Evolutionary conservation across 768 basidiomycete species (phyloP).

Genomic region (Phallus indusiatus): DNA sequence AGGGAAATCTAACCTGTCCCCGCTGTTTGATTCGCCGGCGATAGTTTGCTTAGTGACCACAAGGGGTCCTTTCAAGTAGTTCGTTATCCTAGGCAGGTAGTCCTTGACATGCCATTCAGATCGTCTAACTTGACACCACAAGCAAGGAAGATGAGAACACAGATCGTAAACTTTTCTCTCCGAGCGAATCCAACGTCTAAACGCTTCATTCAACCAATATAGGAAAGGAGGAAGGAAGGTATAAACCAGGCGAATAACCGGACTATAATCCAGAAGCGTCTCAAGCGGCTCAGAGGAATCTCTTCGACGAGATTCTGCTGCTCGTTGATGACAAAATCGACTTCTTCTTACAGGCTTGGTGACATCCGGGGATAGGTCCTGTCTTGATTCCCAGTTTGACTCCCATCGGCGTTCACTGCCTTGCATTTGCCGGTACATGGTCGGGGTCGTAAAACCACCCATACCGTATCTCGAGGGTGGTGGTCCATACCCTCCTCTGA

Average conservation of each 20-base stretch:
- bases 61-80: slow-evolving; percentile 74
- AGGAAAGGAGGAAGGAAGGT: too few relatives aligned
- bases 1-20: slow-evolving; percentile 9
- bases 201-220: too few relatives aligned
- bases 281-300: slow-evolving; percentile 59
- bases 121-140: slow-evolving; percentile 47
- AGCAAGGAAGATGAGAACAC: slow-evolving; percentile 67
- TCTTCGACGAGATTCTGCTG: slow-evolving; percentile 71
- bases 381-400: slow-evolving; percentile 58
- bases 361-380: slow-evolving; percentile 17
- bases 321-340: slow-evolving; percentile 49
- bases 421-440: slow-evolving; percentile 27
- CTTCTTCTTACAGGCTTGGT: slow-evolving; percentile 36
- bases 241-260: too few relatives aligned
- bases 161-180: slow-evolving; percentile 91
- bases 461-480: slow-evolving; percentile 33
- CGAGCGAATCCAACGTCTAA: too few relatives aligned
- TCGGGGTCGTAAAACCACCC: slow-evolving; percentile 45
- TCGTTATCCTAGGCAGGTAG: slow-evolving; percentile 67
- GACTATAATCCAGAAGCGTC: slow-evolving; percentile 80
- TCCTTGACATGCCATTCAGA: slow-evolving; percentile 66
- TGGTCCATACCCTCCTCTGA: slow-evolving; percentile 30
- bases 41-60: slow-evolving; percentile 51
- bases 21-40: slow-evolving; percentile 37
- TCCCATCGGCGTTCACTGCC: slow-evolving; percentile 45